phyloP scores from a whole-genome alignment of 2,329 filamentous ascomycete species.

The Pseudopyrenochaeta lycopersici region DNA sequence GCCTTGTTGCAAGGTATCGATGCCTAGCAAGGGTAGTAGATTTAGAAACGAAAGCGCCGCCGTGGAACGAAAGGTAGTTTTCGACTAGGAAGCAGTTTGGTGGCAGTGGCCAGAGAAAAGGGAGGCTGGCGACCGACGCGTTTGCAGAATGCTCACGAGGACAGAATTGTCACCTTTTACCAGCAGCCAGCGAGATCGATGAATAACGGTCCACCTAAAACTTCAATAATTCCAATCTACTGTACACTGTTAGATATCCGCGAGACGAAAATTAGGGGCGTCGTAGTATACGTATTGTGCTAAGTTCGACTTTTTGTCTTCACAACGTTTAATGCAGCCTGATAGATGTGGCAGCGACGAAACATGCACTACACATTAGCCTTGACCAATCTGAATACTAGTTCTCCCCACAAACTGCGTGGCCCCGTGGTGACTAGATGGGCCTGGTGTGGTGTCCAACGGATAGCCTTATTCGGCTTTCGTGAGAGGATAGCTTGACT shows the following conservation, averaged over 20 bases:
- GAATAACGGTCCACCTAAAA: neutral
- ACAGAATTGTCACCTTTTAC: conserved; percentile 33
- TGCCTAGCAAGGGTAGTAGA: conserved; percentile 20
- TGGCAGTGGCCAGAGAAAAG: conserved; percentile 26
- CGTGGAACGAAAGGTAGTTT: conserved; percentile 29
- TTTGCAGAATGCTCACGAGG: conserved; percentile 46
- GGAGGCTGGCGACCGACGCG: conserved; percentile 25
- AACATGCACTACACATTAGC: conserved; percentile 20
- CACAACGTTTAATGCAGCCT: neutral
- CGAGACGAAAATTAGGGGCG: neutral
- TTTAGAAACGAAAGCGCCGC: no score
- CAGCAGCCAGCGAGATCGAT: conserved; percentile 25
- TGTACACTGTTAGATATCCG: conserved; percentile 10
- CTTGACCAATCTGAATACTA: conserved; percentile 17
- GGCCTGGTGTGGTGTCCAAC: conserved; percentile 33
- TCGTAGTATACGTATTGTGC: conserved; percentile 22
- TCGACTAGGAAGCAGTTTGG: conserved; percentile 27
- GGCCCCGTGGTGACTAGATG: conserved; percentile 29
- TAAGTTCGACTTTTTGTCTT: neutral
- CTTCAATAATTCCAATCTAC: conserved; percentile 2
- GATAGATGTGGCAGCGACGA: conserved; percentile 5
- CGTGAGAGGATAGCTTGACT: conserved; percentile 16
- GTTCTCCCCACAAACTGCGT: conserved; percentile 33
- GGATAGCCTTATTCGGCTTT: conserved; percentile 27
- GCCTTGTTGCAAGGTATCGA: conserved; percentile 24